phyloP scores from a whole-genome alignment of 306 rosid species.

The Corylus americana region DNA sequence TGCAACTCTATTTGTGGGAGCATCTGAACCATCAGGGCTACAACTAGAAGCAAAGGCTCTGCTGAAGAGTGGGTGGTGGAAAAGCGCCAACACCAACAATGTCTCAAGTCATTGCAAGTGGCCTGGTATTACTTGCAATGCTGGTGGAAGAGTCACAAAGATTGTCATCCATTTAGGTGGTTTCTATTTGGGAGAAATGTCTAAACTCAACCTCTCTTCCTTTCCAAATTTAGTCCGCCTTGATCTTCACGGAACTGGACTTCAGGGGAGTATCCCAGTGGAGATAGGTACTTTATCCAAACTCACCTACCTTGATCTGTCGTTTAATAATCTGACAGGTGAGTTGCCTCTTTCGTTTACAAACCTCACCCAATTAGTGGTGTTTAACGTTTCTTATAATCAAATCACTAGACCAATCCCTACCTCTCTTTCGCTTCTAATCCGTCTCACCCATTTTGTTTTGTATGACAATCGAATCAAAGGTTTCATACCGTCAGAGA shows the following conservation, averaged over 20 bases:
- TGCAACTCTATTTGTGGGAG: too few species aligned
- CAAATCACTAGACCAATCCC: not conserved
- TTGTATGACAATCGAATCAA: not conserved
- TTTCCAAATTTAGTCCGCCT: not conserved
- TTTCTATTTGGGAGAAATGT: not conserved
- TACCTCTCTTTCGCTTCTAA: not conserved
- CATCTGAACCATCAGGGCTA: too few species aligned
- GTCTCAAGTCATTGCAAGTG: not conserved
- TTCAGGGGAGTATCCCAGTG: not conserved
- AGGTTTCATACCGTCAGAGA: not conserved
- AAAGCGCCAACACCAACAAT: not conserved
- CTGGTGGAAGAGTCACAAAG: not conserved
- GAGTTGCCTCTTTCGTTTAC: not conserved
- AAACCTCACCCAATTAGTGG: not conserved
- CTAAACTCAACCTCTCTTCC: not conserved
- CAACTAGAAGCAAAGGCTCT: not conserved
- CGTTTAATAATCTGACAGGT: not conserved
- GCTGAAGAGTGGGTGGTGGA: not conserved
- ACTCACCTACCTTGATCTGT: constrained; percentile 10
- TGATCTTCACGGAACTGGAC: too few species aligned
- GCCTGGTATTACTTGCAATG: not conserved
- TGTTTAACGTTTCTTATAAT: not conserved
- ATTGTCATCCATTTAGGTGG: not conserved
- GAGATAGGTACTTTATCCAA: constrained; percentile 1
- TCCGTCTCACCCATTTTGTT: too few species aligned